phyloP scores from a whole-genome alignment of 352 stramenopile species.

The Phytopythium helicoides region DNA sequence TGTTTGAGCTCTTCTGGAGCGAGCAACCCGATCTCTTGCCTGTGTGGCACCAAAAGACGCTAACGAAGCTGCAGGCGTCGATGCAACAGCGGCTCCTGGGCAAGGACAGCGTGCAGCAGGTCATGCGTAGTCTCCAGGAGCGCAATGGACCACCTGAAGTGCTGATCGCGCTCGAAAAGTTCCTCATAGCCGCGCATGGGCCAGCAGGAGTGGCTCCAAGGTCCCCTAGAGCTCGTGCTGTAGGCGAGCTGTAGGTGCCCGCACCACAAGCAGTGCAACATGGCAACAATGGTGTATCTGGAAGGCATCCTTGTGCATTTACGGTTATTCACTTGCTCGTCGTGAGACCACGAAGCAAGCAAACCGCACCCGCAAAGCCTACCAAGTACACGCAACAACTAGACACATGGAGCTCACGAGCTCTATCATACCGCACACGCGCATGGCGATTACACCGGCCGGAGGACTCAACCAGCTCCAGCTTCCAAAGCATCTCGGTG shows the following conservation, averaged over 20 bases:
- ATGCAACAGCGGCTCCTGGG: conserved; percentile 50
- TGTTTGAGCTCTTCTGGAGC: conserved; percentile 48
- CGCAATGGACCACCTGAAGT: conserved; percentile 26
- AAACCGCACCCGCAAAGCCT: no score
- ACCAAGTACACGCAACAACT: no score
- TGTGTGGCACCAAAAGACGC: conserved; percentile 49
- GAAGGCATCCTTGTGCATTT: no score
- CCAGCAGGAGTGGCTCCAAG: neutral
- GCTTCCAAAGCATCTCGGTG: no score
- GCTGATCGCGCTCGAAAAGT: conserved; percentile 45
- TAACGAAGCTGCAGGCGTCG: conserved; percentile 36
- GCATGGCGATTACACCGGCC: no score
- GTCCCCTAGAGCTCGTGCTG: neutral
- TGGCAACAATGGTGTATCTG: no score
- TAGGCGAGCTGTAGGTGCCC: neutral
- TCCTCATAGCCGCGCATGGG: conserved; percentile 21
- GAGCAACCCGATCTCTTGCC: conserved; percentile 4
- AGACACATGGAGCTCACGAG: no score
- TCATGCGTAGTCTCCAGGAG: conserved; percentile 40
- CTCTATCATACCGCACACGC: no score
- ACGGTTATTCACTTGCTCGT: no score
- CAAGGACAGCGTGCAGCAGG: conserved; percentile 54
- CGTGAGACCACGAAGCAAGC: no score
- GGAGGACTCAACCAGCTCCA: no score
- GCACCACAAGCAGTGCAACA: neutral